Evolutionary conservation across 2,329 filamentous ascomycete genomes (phyloP), one percentile per base, ranked within the genome.

Genomic region (Parafenestella ontariensis): DNA sequence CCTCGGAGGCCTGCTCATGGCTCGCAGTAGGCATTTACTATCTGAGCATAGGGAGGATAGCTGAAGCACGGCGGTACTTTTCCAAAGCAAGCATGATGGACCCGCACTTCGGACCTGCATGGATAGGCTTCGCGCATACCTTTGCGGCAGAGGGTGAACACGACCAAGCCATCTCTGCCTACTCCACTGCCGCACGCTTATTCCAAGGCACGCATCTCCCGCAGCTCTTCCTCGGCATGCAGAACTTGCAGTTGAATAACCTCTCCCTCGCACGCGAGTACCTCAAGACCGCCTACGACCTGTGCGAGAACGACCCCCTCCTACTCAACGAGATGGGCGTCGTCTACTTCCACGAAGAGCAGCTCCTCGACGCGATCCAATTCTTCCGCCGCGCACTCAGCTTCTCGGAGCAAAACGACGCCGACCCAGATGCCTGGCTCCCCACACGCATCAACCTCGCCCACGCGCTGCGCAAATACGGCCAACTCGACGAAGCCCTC

Each of bases 121-220:
- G 95, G 95, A 98, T 99, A 61, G 95, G 96, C 1, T 99, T 99
- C 71, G 95, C 95, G 1, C 96, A 99, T 75, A 99, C 95, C 0
- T 99, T 99, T 73, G 95, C 95, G 1, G 93, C 92, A 10, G 95
- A 99, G 75, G 95, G 95, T 47, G 95, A 99, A 76, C 93, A 98
- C 75, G 95, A 99, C 74, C 95, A 99, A 78, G 95, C 95, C 43
- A 97, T 99, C 59, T 96, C 93, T 8, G 95, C 96, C 0, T 99
- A 99, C 78, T 96, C 91, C 26, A 99, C 95, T 0, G 95, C 95
- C 0, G 94, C 94, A 1, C 85, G 95, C 34, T 80, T 99, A 0
- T 99, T 99, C 77, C 96, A 97, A 81, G 95, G 95, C 34, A 98
- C 94, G 0, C 96, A 99, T 74, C 83, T 99, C 1, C 95, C 95